phyloP scores from a whole-genome alignment of 768 basidiomycete genomes.

The Auricularia auricula-judae region DNA sequence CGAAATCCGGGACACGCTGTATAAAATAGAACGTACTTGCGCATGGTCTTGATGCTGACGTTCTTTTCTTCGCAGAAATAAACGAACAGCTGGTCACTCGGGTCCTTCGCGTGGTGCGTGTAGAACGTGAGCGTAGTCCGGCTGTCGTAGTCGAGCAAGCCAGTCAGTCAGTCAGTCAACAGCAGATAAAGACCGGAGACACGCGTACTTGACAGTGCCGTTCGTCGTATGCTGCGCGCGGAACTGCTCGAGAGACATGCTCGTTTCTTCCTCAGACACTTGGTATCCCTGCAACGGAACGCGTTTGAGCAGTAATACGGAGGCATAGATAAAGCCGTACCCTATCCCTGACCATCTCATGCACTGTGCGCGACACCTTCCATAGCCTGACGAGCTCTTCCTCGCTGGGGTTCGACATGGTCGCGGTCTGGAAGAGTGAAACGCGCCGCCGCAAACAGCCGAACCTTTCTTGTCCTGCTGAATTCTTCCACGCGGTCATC shows the following conservation, averaged over 20 bases:
- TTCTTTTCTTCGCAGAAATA: slow-evolving; percentile 94
- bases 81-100: slow-evolving; percentile 75
- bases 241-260: slow-evolving; percentile 77
- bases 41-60: slow-evolving; percentile 95
- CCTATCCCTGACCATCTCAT: slow-evolving; percentile 92
- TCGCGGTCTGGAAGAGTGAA: no score
- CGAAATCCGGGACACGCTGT: not conserved
- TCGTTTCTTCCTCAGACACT: slow-evolving; percentile 89
- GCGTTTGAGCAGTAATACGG: slow-evolving; percentile 10
- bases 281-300: slow-evolving; percentile 61
- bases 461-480: slow-evolving; percentile 16
- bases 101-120: slow-evolving; percentile 58
- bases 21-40: slow-evolving; percentile 54
- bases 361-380: slow-evolving; percentile 93
- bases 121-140: slow-evolving; percentile 86
- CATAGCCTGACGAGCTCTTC: slow-evolving; percentile 85
- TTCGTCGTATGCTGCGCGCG: slow-evolving; percentile 54
- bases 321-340: slow-evolving; percentile 33
- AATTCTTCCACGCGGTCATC: not conserved
- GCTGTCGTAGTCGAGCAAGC: slow-evolving; percentile 30
- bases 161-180: no score
- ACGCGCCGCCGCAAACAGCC: no score
- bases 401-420: slow-evolving; percentile 11
- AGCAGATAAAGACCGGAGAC: no score
- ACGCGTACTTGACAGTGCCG: slow-evolving; percentile 73